These are phyloP conservation scores for Middelhovenomyces tepae DNA, from an alignment of 805 yeast species.

Conservation along the genomic window DNA sequence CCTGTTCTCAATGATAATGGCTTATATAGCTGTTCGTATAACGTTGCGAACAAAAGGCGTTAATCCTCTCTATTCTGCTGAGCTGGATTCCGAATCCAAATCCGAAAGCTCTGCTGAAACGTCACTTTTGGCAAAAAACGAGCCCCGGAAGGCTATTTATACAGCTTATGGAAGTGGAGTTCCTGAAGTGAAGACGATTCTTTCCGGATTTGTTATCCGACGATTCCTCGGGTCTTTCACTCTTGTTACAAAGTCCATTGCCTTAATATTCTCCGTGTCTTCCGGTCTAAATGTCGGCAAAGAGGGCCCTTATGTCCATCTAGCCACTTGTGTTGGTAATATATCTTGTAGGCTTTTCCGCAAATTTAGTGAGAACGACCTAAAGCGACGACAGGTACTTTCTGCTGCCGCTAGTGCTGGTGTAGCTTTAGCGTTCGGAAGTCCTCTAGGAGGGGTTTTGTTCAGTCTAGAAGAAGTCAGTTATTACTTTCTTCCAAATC, in stretches of 20 bases:
- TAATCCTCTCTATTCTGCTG: slow-evolving; percentile 19
- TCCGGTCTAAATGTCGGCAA: slow-evolving; percentile 51
- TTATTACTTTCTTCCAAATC: slow-evolving; percentile 46
- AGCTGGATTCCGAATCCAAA: background rate
- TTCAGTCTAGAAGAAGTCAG: slow-evolving; percentile 51
- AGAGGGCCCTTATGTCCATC: slow-evolving; percentile 56
- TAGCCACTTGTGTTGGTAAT: slow-evolving; percentile 52
- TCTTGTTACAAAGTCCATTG: slow-evolving; percentile 38
- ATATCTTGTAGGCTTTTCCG: slow-evolving; percentile 40
- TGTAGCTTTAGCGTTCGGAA: slow-evolving; percentile 52
- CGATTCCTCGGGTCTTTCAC: slow-evolving; percentile 45
- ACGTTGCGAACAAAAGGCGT: slow-evolving; percentile 40
- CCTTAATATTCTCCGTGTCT: slow-evolving; percentile 44
- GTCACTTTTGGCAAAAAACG: too few species aligned
- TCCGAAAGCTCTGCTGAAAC: background rate
- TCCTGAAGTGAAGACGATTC: slow-evolving; percentile 51
- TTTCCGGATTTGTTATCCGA: slow-evolving; percentile 50
- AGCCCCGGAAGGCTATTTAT: slow-evolving; percentile 36
- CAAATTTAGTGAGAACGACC: slow-evolving; percentile 39
- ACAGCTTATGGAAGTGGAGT: slow-evolving; percentile 54
- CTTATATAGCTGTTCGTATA: slow-evolving; percentile 36
- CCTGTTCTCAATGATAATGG: too few species aligned
- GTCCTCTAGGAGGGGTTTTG: slow-evolving; percentile 51
- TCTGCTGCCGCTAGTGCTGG: slow-evolving; percentile 53
- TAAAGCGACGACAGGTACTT: slow-evolving; percentile 42